These are phyloP conservation scores for Penicillium vulpinum DNA, from an alignment of 2,329 filamentous ascomycete species.

Conservation along the genomic window DNA sequence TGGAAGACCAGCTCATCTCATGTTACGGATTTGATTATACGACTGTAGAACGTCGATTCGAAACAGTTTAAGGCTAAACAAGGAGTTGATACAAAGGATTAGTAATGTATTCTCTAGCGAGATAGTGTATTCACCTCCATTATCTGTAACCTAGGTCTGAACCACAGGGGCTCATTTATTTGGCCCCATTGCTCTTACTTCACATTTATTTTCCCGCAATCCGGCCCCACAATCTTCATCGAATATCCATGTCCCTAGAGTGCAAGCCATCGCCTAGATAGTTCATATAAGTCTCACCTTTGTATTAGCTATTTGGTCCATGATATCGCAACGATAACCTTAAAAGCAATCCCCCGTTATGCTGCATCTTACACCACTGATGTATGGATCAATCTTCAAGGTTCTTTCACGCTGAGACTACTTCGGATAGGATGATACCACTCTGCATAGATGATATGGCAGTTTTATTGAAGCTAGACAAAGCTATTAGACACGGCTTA, in stretches of 20 bases:
- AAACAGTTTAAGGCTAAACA: no score
- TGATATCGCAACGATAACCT: neutral
- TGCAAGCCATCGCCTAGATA: neutral
- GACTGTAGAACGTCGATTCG: no score
- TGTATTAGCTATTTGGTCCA: neutral
- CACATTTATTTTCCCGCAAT: neutral
- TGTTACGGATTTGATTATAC: no score
- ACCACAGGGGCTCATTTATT: neutral
- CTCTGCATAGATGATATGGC: no score
- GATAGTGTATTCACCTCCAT: neutral
- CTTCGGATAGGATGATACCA: neutral
- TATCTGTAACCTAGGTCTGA: neutral
- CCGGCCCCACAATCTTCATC: neutral
- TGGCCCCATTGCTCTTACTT: neutral
- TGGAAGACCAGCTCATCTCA: no score
- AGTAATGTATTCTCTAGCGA: no score
- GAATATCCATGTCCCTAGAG: neutral
- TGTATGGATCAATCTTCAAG: neutral
- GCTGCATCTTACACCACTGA: neutral
- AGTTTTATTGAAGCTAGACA: no score
- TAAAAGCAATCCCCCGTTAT: neutral
- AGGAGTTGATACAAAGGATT: no score
- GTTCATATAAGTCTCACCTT: neutral
- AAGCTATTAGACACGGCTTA: no score
- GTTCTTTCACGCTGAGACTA: neutral